A percentile compares a stretch with the other conserved stretches of the same genome.
phyloP scores from a whole-genome alignment of 306 rosid genomes.

The Cucurbita ficifolia region DNA sequence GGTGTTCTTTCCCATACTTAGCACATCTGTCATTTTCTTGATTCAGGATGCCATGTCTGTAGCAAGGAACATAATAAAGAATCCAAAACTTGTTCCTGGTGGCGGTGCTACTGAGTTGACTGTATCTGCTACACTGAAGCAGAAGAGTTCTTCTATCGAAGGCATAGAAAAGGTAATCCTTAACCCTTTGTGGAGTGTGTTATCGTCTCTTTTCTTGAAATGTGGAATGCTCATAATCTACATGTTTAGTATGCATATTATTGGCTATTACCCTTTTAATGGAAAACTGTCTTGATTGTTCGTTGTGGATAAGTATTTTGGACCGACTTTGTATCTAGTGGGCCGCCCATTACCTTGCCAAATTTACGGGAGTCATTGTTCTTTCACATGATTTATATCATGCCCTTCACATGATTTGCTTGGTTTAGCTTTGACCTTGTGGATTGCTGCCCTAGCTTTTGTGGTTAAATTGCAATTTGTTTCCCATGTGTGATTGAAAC shows the following conservation, averaged over 20 bases:
- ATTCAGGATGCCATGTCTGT: constrained; percentile 89
- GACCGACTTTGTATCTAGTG: not conserved
- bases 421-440: not conserved
- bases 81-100: constrained; percentile 88
- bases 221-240: not conserved
- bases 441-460: not conserved
- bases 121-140: constrained; percentile 85
- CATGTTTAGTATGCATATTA: not conserved
- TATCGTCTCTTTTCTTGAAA: not conserved
- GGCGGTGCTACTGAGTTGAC: constrained; percentile 97
- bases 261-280: not conserved
- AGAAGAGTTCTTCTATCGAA: constrained; percentile 87
- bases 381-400: not conserved
- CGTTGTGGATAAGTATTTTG: not conserved
- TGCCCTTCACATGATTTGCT: not conserved
- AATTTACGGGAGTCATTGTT: not conserved
- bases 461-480: not conserved
- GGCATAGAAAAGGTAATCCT: constrained; percentile 80
- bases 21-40: not conserved
- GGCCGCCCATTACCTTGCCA: not conserved
- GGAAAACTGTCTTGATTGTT: not conserved
- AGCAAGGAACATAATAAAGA: constrained; percentile 76
- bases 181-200: not conserved
- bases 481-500: not conserved
- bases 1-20: constrained; percentile 13